Evolutionary conservation across 2,329 filamentous ascomycete species (phyloP), one percentile per base, ranked within the genome.

Genomic region (Colletotrichum acutatum): DNA sequence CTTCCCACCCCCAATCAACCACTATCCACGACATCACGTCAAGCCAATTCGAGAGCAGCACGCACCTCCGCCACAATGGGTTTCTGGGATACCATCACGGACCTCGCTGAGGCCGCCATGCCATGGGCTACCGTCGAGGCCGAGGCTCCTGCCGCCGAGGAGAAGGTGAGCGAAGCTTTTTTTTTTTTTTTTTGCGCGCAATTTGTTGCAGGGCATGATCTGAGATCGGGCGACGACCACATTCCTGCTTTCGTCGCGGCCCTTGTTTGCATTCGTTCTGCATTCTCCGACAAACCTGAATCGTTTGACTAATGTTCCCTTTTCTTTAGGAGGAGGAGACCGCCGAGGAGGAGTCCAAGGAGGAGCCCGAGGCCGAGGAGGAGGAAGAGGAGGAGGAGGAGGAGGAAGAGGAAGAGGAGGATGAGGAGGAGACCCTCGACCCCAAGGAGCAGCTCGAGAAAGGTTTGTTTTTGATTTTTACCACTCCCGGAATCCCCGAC

Each of bases 381-480:
- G 88, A 89, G 22, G 90, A 89, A 46, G 90, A 90, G 37, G 91
- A 89, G 28, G 91, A 92, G 56, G 93, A 92, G 30, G 92, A 93
- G 56, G 92, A 93, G 42, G 92, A 93, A 46, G 92, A 95, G 46
- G 92, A 93, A 42, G 92, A 95, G 65, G 94, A 96, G 75, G 93
- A 95, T 74, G 92, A 95, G 74, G 93, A 95, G 76, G 94, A 97
- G 86, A 86, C 90, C 75, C 91, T 93, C 78, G 96, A 98, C 83
- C 91, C 93, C 78, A 97, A 97, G 90, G 94, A 95, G 75, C 90
- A 90, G 84, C 86, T 98, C 75, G 94, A 97, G 86, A 95, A 97
- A 90, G 95, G 97, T 98, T 85, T 89, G 94, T 92, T 28, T 64
- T 34, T 34, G 32, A 6, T 19, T 42, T 42, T 42, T 49, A 49